Percentiles rank a stretch among this genome's conserved stretches.
phyloP scores from a whole-genome alignment of 2,329 filamentous ascomycete genomes.

The Boeremia lycopersici region DNA sequence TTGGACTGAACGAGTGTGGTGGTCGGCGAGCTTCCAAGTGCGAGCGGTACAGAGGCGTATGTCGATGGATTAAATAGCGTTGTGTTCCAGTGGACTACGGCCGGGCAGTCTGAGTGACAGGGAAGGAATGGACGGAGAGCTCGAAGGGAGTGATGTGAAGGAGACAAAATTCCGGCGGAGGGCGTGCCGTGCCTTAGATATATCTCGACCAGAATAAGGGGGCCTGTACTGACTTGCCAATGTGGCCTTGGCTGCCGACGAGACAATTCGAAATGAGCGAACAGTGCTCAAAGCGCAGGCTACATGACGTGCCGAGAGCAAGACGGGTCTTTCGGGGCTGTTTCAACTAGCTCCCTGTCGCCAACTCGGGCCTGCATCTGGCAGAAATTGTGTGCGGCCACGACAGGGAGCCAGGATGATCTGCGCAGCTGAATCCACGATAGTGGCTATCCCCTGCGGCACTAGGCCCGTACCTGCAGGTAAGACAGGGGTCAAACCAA shows the following conservation, averaged over 20 bases:
- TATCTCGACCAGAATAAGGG: constrained; percentile 38
- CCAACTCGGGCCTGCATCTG: constrained; percentile 29
- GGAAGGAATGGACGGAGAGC: constrained; percentile 33
- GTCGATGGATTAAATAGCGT: constrained; percentile 35
- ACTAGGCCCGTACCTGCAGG: constrained; percentile 30
- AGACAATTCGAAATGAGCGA: constrained; percentile 49
- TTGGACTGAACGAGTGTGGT: constrained; percentile 27
- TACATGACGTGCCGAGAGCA: constrained; percentile 49
- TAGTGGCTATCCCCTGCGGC: constrained; percentile 27
- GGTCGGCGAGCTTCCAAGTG: constrained; percentile 20
- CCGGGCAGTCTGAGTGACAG: constrained; percentile 28
- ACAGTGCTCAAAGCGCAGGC: constrained; percentile 45
- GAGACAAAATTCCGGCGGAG: constrained; percentile 31
- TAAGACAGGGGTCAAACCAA: constrained; percentile 25
- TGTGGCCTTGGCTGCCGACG: constrained; percentile 44
- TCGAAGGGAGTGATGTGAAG: constrained; percentile 34
- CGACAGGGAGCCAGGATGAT: constrained; percentile 36
- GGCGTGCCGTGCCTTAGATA: constrained; percentile 40
- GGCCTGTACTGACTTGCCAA: constrained; percentile 38
- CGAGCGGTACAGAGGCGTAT: constrained; percentile 15
- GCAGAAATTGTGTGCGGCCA: constrained; percentile 31
- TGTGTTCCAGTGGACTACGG: constrained; percentile 39
- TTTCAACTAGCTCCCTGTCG: constrained; percentile 45
- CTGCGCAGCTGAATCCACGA: constrained; percentile 35
- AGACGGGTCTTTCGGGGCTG: constrained; percentile 46